Evolutionary conservation across 257 asterid genomes (phyloP).

Genomic region (Solanum peruvianum): DNA sequence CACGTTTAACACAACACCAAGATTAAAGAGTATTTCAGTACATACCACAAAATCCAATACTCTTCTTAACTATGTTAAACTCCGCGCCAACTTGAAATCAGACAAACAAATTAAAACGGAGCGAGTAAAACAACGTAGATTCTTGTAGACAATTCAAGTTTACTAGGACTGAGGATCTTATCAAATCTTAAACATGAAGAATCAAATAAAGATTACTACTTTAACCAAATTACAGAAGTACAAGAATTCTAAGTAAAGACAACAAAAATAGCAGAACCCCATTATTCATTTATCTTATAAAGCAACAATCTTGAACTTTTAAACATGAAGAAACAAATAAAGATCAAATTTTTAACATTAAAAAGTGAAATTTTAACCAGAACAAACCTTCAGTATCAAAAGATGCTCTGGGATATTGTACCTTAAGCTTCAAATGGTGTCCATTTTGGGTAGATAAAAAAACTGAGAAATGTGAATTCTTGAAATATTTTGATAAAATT

Average conservation of each 20-base stretch:
- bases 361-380: not conserved
- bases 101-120: not conserved
- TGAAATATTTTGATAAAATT: slow-evolving; percentile 8
- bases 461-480: not conserved
- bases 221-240: not conserved
- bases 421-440: slow-evolving; percentile 23
- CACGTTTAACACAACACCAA: not conserved
- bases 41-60: not conserved
- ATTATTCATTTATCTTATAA: not conserved
- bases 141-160: not conserved
- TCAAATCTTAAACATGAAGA: not conserved
- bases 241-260: not conserved
- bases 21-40: not conserved
- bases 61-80: too few species aligned
- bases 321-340: not conserved
- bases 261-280: not conserved
- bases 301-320: not conserved
- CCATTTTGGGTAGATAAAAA: slow-evolving; percentile 8
- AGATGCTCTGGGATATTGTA: slow-evolving; percentile 25
- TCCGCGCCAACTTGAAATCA: not conserved
- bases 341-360: not conserved
- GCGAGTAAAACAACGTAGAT: not conserved
- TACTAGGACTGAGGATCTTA: not conserved
- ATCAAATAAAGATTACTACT: not conserved
- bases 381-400: slow-evolving; percentile 22